These are phyloP conservation scores for Fusarium aywerte DNA, from an alignment of 2,329 filamentous ascomycete species.

Conservation along the genomic window DNA sequence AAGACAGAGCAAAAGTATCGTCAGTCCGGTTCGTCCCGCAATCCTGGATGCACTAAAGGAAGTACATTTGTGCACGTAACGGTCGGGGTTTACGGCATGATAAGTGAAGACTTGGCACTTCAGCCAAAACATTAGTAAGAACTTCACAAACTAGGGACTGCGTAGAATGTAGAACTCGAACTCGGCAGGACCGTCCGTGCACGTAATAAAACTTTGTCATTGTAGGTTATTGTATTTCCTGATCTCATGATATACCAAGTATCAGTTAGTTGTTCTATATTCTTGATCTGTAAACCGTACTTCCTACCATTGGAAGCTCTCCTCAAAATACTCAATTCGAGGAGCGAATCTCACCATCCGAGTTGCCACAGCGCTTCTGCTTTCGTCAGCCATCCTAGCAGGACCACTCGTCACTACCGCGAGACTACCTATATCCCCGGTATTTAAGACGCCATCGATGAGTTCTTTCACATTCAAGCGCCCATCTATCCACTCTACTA, in stretches of 20 bases:
- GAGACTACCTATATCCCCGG: neutral
- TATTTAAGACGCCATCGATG: neutral
- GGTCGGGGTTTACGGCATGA: neutral
- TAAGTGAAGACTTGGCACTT: neutral
- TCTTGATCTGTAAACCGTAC: neutral
- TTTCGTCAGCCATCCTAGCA: constrained; percentile 20
- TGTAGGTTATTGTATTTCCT: too few species aligned
- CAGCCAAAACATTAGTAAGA: neutral
- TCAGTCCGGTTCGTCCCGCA: neutral
- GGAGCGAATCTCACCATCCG: neutral
- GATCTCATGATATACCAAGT: neutral
- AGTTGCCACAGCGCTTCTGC: neutral
- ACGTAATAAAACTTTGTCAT: neutral
- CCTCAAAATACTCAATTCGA: constrained; percentile 17
- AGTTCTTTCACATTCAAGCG: neutral
- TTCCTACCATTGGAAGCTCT: constrained; percentile 19
- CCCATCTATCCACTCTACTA: neutral
- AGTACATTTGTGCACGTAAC: neutral
- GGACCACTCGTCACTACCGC: constrained; percentile 22
- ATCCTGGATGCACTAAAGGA: too few species aligned
- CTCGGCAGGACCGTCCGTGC: neutral
- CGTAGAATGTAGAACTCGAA: neutral
- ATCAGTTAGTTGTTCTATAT: neutral
- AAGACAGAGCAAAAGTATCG: too few species aligned
- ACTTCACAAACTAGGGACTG: neutral